A percentile compares a stretch with the other conserved stretches of the same genome.
These are phyloP conservation scores for Dryas drummondii DNA, from an alignment of 306 rosid species.

Conservation along the genomic window DNA sequence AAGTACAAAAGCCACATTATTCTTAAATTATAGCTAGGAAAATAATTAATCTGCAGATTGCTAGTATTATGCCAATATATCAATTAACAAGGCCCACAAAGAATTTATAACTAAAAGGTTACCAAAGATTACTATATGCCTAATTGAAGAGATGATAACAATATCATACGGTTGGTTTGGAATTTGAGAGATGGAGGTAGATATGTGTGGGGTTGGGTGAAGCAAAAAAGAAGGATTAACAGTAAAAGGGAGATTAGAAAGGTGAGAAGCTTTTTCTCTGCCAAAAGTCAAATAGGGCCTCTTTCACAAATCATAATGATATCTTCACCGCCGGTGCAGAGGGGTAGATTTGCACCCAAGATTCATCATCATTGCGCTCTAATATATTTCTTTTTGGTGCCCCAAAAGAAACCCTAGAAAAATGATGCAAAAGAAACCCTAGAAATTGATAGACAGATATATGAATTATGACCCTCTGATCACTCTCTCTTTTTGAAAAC, in stretches of 20 bases:
- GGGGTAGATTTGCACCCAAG: slow-evolving; percentile 78
- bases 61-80: slow-evolving; percentile 33
- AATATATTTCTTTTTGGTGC: slow-evolving; percentile 45
- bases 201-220: slow-evolving; percentile 58
- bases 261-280: slow-evolving; percentile 62
- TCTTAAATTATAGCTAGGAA: slow-evolving; percentile 42
- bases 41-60: slow-evolving; percentile 17
- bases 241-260: slow-evolving; percentile 57
- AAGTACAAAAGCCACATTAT: slow-evolving; percentile 54
- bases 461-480: slow-evolving; percentile 16
- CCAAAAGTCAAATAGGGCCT: slow-evolving; percentile 67
- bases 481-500: slow-evolving; percentile 25
- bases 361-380: slow-evolving; percentile 79
- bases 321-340: slow-evolving; percentile 58
- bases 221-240: slow-evolving; percentile 39
- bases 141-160: slow-evolving; percentile 52
- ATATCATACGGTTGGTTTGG: slow-evolving; percentile 62
- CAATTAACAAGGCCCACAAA: slow-evolving; percentile 29
- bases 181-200: slow-evolving; percentile 64
- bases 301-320: slow-evolving; percentile 67
- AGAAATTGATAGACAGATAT: slow-evolving; percentile 36
- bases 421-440: slow-evolving; percentile 33
- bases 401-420: slow-evolving; percentile 41
- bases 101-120: slow-evolving; percentile 25
- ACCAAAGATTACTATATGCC: slow-evolving; percentile 39